Evolutionary conservation across 2,329 filamentous ascomycete species (phyloP), one percentile per base, ranked within the genome.

Genomic region (Verticillium nonalfalfae): DNA sequence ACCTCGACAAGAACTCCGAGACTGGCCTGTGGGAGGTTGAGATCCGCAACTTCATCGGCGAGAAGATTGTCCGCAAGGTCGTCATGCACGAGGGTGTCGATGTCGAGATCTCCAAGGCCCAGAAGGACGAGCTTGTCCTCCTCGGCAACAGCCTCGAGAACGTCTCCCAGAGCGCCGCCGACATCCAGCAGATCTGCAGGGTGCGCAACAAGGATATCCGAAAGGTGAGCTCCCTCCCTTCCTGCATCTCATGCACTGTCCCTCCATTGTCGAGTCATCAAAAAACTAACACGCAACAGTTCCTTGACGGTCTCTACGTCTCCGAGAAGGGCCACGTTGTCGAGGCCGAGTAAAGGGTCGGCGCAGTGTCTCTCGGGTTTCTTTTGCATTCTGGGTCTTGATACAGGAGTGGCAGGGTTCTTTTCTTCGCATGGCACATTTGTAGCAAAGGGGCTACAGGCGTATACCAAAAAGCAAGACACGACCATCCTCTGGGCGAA

Each of bases 131-230:
- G 89, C 90, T 99, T 67, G 83, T 94, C 79, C 85, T 99, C 73
- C 84, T 78, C 71, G 95, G 95, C 75, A 99, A 97, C 91, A 96
- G 90, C 66, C 86, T 99, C 73, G 96, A 99, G 87, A 88, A 88
- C 78, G 95, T 99, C 70, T 99, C 95, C 75, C 95, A 99, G 85
- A 93, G 89, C 77, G 95, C 95, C 71, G 95, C 95, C 81, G 95
- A 99, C 80, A 97, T 99, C 80, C 95, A 99, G 87, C 95, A 99
- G 84, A 93, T 95, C 83, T 99, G 95, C 93, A 88, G 88, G 83
- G 95, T 99, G 81, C 89, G 93, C 81, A 99, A 99, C 91, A 99
- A 99, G 93, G 95, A 99, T 97, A 99, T 99, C 86, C 93, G 96
- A 85, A 97, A 97, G 90, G 90, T 93, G 76, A 70, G 81, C 71